A percentile compares a stretch with the other conserved stretches of the same genome.
phyloP scores from a whole-genome alignment of 345 rosid species.

The Eucalyptus regnans region DNA sequence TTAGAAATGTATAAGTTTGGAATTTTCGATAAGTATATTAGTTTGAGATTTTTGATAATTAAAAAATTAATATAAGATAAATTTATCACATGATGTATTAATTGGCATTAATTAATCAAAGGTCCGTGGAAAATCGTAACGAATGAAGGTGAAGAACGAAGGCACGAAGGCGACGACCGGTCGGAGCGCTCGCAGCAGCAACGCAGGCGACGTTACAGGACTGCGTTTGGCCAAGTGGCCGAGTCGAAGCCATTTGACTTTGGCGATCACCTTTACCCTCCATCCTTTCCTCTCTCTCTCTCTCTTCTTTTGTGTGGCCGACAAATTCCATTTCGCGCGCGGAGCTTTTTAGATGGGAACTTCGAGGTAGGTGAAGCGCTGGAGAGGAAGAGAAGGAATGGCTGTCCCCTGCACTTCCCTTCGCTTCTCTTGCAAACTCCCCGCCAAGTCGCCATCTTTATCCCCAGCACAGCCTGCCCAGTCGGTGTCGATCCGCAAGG shows the following conservation, averaged over 20 bases:
- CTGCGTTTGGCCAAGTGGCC: background rate
- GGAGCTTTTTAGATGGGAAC: background rate
- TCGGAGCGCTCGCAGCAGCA: background rate
- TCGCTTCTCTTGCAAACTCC: slow-evolving; percentile 2
- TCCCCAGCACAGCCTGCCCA: slow-evolving; percentile 1
- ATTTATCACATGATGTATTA: fast-evolving
- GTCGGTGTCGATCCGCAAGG: background rate
- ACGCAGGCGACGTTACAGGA: background rate
- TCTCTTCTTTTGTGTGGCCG: background rate
- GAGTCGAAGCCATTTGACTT: background rate
- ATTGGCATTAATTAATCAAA: too few relatives aligned
- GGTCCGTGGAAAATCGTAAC: background rate
- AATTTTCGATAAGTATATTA: fast-evolving
- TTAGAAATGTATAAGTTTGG: fast-evolving
- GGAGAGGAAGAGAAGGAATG: slow-evolving; percentile 1
- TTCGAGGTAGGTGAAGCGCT: background rate
- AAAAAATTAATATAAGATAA: too few relatives aligned
- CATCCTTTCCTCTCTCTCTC: too few relatives aligned
- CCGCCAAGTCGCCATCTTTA: slow-evolving; percentile 1
- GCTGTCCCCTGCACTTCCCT: slow-evolving; percentile 25
- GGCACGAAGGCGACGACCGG: background rate
- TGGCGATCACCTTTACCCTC: background rate
- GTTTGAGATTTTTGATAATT: fast-evolving
- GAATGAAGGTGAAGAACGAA: background rate
- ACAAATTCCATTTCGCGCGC: background rate